Evolutionary conservation across 1,284 basidiomycete species (phyloP).

Genomic region (Blastosporella zonata): DNA sequence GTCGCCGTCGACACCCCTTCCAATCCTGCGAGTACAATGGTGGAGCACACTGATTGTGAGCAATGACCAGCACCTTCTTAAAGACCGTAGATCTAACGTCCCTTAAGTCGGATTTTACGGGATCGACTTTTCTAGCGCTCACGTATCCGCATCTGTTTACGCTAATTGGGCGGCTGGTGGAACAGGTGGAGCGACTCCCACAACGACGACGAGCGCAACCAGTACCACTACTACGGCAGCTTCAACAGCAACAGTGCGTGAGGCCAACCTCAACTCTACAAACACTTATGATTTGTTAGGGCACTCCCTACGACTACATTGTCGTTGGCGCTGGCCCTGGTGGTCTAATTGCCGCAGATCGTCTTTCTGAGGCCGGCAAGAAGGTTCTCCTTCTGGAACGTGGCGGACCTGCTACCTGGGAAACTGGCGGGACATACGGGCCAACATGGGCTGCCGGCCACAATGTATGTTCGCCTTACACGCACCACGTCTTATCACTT

Average conservation of each 20-base stretch:
- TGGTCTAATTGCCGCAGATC: slow-evolving; percentile 46
- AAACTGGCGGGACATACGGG: slow-evolving; percentile 58
- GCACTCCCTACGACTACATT: slow-evolving; percentile 60
- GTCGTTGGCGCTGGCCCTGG: slow-evolving; percentile 58
- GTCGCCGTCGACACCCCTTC: slow-evolving; percentile 34
- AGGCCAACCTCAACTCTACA: neutral
- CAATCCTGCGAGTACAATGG: slow-evolving; percentile 34
- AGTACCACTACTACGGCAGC: slow-evolving; percentile 30
- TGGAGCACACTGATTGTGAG: slow-evolving; percentile 36
- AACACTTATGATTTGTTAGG: slow-evolving; percentile 22
- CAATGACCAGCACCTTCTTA: neutral
- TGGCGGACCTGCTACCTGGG: slow-evolving; percentile 57
- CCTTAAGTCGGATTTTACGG: slow-evolving; percentile 58
- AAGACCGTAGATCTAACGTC: neutral
- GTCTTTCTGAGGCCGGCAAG: slow-evolving; percentile 58
- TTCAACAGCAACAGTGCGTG: slow-evolving; percentile 30
- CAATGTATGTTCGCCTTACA: slow-evolving; percentile 31
- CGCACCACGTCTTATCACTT: neutral
- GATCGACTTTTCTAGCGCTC: slow-evolving; percentile 45
- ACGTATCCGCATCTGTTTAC: slow-evolving; percentile 46
- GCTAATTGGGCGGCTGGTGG: slow-evolving; percentile 48
- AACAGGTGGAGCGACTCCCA: slow-evolving; percentile 30
- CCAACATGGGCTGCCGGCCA: slow-evolving; percentile 50
- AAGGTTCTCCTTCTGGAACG: slow-evolving; percentile 60
- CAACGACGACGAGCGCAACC: slow-evolving; percentile 28